Evolutionary conservation across 768 basidiomycete genomes (phyloP).

Genomic region (Tephrocybe sp.): DNA sequence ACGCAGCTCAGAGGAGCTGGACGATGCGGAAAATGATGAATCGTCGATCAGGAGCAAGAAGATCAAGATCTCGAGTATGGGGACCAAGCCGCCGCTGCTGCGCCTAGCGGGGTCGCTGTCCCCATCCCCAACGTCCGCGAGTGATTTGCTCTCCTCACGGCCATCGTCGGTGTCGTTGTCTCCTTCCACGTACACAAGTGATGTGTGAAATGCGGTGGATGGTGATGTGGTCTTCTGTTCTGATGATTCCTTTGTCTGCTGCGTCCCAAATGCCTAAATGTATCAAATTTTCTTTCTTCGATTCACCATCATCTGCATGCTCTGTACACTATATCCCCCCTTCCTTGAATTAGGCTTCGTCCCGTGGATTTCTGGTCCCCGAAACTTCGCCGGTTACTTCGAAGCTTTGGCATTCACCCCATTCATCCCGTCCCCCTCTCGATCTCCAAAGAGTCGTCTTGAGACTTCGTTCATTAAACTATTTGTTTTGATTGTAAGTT

Average conservation of each 20-base stretch:
- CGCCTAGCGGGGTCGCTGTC: background rate
- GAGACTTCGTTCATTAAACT: too few relatives aligned
- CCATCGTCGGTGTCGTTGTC: conserved; percentile 8
- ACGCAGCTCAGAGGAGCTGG: conserved; percentile 52
- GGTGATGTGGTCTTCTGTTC: background rate
- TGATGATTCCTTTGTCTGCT: too few relatives aligned
- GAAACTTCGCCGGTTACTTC: background rate
- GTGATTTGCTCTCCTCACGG: conserved; percentile 1
- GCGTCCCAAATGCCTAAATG: background rate
- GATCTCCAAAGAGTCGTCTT: too few relatives aligned
- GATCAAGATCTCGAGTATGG: conserved; percentile 3
- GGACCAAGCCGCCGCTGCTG: background rate
- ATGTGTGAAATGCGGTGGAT: background rate
- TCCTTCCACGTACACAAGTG: background rate
- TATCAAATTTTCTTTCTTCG: background rate
- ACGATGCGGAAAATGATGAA: conserved; percentile 22
- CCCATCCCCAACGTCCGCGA: background rate
- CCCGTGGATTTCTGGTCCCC: background rate
- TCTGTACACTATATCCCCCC: background rate
- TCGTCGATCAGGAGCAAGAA: conserved; percentile 10
- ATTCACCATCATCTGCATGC: background rate
- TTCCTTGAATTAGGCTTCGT: background rate
- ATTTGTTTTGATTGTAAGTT: too few relatives aligned
- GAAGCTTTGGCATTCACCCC: background rate
- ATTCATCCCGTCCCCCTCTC: too few relatives aligned